These are phyloP conservation scores for Avena atlantica DNA, from an alignment of 176 grass and related monocot genomes.

Conservation along the genomic window DNA sequence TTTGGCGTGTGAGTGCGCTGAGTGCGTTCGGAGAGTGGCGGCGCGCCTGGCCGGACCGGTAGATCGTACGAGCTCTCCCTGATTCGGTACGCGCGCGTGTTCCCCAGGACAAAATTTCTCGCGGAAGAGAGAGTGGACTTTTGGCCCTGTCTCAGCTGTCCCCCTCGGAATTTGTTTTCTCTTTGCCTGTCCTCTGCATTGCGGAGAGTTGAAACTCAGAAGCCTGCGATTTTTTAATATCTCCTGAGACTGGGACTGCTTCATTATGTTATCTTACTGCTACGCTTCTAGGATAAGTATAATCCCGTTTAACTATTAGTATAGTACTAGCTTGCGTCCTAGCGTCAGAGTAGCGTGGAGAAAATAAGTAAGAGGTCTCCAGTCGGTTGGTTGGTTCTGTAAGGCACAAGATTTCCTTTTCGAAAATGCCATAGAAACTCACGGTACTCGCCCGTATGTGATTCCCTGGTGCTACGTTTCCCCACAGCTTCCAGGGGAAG, in stretches of 20 bases:
- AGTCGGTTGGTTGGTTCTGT: neutral
- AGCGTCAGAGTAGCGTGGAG: neutral
- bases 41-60: constrained; percentile 33
- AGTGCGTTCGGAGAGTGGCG: neutral
- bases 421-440: neutral
- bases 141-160: neutral
- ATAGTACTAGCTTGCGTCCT: neutral
- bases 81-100: neutral
- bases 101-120: constrained; percentile 26
- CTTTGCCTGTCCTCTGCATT: neutral
- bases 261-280: neutral
- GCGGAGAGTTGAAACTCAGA: constrained; percentile 33
- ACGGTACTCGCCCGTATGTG: neutral
- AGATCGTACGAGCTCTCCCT: neutral
- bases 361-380: neutral
- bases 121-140: constrained; percentile 21
- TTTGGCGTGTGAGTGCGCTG: neutral
- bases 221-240: neutral
- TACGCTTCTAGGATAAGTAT: neutral
- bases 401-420: neutral
- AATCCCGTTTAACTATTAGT: neutral
- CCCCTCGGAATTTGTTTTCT: neutral
- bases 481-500: constrained; percentile 22
- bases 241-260: neutral
- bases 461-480: neutral